phyloP scores from a whole-genome alignment of 768 basidiomycete genomes.

The Xanthoconium purpureum region DNA sequence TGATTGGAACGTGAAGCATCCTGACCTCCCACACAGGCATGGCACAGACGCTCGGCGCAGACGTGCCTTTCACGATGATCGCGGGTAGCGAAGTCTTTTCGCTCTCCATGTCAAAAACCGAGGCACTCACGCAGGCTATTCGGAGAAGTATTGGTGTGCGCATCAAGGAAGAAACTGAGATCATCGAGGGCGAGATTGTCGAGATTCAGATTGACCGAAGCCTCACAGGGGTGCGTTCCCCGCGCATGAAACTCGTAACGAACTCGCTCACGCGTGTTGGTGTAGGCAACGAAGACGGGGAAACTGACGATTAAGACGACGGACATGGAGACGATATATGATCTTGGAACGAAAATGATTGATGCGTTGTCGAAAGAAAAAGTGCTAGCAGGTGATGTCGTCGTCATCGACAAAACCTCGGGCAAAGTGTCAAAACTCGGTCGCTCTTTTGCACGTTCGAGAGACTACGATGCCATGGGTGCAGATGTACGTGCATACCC shows the following conservation, averaged over 20 bases:
- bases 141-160: slow-evolving; percentile 94
- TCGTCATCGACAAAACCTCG: slow-evolving; percentile 95
- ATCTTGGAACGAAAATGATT: slow-evolving; percentile 98
- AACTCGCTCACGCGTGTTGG: not conserved
- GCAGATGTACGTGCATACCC: slow-evolving; percentile 71
- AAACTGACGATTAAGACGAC: slow-evolving; percentile 97
- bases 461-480: slow-evolving; percentile 99
- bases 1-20: not conserved
- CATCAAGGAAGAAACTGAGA: slow-evolving; percentile 96
- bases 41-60: slow-evolving; percentile 91
- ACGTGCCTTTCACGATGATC: slow-evolving; percentile 98
- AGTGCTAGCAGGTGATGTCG: slow-evolving; percentile 90
- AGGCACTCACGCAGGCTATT: slow-evolving; percentile 95
- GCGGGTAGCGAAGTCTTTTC: slow-evolving; percentile 98
- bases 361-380: slow-evolving; percentile 97
- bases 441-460: slow-evolving; percentile 91
- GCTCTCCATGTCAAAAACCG: slow-evolving; percentile 97
- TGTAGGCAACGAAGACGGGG: slow-evolving; percentile 93
- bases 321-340: slow-evolving; percentile 99
- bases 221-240: slow-evolving; percentile 76
- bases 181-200: slow-evolving; percentile 97
- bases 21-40: slow-evolving; percentile 55
- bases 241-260: not conserved
- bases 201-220: slow-evolving; percentile 98
- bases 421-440: slow-evolving; percentile 97